phyloP scores from a whole-genome alignment of 371 early-diverging fungal species.

The Mucor sp. region DNA sequence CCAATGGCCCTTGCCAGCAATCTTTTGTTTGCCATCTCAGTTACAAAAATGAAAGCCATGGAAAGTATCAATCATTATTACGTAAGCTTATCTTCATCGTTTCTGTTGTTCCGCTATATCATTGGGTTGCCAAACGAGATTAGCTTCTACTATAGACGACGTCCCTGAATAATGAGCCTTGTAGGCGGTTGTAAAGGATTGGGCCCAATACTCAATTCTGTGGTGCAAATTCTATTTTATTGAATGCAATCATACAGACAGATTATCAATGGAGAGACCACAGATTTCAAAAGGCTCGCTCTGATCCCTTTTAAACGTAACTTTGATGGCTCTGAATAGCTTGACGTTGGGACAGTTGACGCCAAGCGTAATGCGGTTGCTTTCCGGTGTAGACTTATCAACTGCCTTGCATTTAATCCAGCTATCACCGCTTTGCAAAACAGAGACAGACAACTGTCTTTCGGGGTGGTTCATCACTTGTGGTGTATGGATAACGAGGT shows the following conservation, averaged over 20 bases:
- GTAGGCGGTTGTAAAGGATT: too few relatives aligned
- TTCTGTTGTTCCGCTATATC: too few relatives aligned
- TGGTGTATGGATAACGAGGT: slow-evolving; percentile 30
- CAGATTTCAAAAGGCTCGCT: slow-evolving; percentile 41
- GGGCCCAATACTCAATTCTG: too few relatives aligned
- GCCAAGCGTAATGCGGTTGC: slow-evolving; percentile 6
- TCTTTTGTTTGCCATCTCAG: not conserved
- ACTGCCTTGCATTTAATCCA: slow-evolving; percentile 34
- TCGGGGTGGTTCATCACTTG: slow-evolving; percentile 29
- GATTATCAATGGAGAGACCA: slow-evolving; percentile 35
- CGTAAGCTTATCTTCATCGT: too few relatives aligned
- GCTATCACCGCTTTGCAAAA: slow-evolving; percentile 22
- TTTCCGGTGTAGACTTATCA: slow-evolving; percentile 4
- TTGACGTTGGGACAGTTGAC: slow-evolving; percentile 19
- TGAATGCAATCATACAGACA: slow-evolving; percentile 24
- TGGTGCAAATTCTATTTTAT: not conserved
- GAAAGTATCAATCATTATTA: too few relatives aligned
- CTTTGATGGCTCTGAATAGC: slow-evolving; percentile 27
- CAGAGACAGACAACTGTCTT: slow-evolving; percentile 25
- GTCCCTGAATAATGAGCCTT: too few relatives aligned
- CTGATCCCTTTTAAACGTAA: slow-evolving; percentile 27
- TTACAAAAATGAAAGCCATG: not conserved
- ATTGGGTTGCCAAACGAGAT: too few relatives aligned
- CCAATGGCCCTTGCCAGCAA: too few relatives aligned
- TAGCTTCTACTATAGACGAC: too few relatives aligned